Conservation (phyloP, 2,329 filamentous ascomycete species). For the Penicillium sp. region DNA sequence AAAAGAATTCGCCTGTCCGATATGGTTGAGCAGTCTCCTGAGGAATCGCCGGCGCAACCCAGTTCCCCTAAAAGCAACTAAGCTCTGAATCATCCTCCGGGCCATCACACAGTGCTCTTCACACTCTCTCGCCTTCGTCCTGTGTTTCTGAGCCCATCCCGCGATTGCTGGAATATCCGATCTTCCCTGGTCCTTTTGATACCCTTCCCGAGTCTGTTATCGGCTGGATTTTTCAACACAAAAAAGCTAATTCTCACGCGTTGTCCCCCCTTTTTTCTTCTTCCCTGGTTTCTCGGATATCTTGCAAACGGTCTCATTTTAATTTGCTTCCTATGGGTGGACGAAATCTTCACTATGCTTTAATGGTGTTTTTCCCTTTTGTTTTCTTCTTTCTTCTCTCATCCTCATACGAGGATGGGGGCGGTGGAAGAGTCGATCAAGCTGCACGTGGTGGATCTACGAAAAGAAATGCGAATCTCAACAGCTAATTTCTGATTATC, state of each 20-base stretch:
- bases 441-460: not conserved
- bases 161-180: slow-evolving; percentile 28
- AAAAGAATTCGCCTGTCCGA: slow-evolving; percentile 61
- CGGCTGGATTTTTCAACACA: slow-evolving; percentile 28
- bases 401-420: slow-evolving; percentile 4
- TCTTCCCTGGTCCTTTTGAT: slow-evolving; percentile 40
- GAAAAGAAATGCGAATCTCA: not conserved
- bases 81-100: slow-evolving; percentile 4
- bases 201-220: slow-evolving; percentile 39
- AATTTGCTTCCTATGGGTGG: slow-evolving; percentile 23
- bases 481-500: not conserved
- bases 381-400: slow-evolving; percentile 7
- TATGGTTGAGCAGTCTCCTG: slow-evolving; percentile 48
- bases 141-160: not conserved
- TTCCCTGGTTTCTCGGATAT: slow-evolving; percentile 11
- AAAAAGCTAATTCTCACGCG: slow-evolving; percentile 24
- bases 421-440: slow-evolving; percentile 7
- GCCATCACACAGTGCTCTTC: not conserved
- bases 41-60: slow-evolving; percentile 26
- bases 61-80: slow-evolving; percentile 41
- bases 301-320: slow-evolving; percentile 16
- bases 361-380: slow-evolving; percentile 20
- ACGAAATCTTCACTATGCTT: slow-evolving; percentile 25
- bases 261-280: slow-evolving; percentile 3
- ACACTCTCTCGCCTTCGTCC: not conserved